phyloP scores from a whole-genome alignment of 2,329 filamentous ascomycete species.

The Cladosporium sp. region DNA sequence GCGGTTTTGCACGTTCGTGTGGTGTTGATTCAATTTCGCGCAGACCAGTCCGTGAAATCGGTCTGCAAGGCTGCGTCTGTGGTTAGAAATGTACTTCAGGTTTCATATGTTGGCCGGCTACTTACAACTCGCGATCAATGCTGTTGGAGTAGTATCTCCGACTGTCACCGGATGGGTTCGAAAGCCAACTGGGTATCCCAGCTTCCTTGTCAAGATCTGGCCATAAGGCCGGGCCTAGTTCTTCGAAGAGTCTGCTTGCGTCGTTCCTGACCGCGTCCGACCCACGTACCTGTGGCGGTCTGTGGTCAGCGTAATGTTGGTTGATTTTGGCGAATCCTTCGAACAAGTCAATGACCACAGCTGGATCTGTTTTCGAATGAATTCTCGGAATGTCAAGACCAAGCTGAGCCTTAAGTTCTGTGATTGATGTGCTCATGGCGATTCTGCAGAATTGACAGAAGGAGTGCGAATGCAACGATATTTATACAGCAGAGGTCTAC shows the following conservation, averaged over 20 bases:
- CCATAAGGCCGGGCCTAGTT: slow-evolving; percentile 1
- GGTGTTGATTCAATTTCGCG: neutral
- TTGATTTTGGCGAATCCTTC: neutral
- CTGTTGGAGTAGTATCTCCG: neutral
- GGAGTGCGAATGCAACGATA: neutral
- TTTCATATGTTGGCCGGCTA: neutral
- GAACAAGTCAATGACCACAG: neutral
- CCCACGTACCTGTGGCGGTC: neutral
- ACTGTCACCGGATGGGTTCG: neutral
- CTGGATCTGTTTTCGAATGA: neutral
- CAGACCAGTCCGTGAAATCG: neutral
- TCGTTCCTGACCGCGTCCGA: neutral
- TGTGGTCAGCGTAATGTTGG: neutral
- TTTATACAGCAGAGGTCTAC: neutral
- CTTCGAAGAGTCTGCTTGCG: neutral
- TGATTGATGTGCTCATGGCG: neutral
- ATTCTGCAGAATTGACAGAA: neutral
- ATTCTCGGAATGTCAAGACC: neutral
- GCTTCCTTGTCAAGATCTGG: neutral
- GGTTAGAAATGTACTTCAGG: neutral
- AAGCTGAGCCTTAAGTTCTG: neutral
- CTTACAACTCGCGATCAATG: neutral
- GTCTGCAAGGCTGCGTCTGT: neutral
- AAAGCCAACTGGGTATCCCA: neutral
- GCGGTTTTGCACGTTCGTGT: neutral